Percentiles rank a stretch among this genome's conserved stretches.
These are phyloP conservation scores for Botryosphaeria dothidea DNA, from an alignment of 2,329 filamentous ascomycete species.

Conservation along the genomic window DNA sequence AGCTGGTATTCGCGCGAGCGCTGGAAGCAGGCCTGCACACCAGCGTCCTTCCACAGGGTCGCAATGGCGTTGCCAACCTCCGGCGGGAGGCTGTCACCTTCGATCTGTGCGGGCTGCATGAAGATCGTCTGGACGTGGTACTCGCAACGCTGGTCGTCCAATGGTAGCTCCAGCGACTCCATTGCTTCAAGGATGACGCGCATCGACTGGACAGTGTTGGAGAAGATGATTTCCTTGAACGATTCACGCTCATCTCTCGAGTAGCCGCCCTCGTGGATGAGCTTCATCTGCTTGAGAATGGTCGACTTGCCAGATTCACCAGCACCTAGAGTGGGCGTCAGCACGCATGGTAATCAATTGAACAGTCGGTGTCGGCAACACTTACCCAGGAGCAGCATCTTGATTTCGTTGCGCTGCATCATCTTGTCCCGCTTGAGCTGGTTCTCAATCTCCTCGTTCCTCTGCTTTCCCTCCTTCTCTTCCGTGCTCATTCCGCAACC, in stretches of 20 bases:
- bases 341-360: slow-evolving; percentile 20
- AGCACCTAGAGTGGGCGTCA: slow-evolving; percentile 63
- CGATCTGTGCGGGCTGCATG: slow-evolving; percentile 96
- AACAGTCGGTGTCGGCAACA: slow-evolving; percentile 28
- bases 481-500: slow-evolving; percentile 99
- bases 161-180: slow-evolving; percentile 72
- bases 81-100: slow-evolving; percentile 89
- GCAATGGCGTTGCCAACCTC: slow-evolving; percentile 93
- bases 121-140: slow-evolving; percentile 98
- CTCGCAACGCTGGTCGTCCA: slow-evolving; percentile 89
- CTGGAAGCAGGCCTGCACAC: slow-evolving; percentile 94
- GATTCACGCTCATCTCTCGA: slow-evolving; percentile 81
- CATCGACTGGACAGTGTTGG: slow-evolving; percentile 71
- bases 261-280: slow-evolving; percentile 98
- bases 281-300: slow-evolving; percentile 97
- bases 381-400: slow-evolving; percentile 97
- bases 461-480: slow-evolving; percentile 99
- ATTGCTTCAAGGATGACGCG: slow-evolving; percentile 70
- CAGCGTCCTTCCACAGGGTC: slow-evolving; percentile 87
- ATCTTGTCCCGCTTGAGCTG: slow-evolving; percentile 98
- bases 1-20: slow-evolving; percentile 93
- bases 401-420: slow-evolving; percentile 99
- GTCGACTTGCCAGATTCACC: slow-evolving; percentile 97
- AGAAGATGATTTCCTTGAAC: slow-evolving; percentile 72
- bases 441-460: slow-evolving; percentile 99